Conservation (phyloP, 805 yeast genomes). For the Myxozyma neglecta region DNA sequence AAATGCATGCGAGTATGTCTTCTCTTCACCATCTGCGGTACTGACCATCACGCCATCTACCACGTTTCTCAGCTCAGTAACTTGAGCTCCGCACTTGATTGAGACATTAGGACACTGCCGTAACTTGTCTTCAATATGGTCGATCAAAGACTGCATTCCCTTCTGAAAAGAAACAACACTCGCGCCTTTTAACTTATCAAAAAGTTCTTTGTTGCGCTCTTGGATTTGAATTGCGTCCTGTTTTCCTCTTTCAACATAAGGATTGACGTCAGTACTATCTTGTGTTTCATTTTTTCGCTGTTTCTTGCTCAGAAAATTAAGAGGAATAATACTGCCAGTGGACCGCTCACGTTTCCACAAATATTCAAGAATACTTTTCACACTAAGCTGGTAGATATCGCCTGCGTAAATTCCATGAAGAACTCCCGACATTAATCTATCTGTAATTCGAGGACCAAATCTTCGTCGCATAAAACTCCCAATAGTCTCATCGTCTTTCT, state of each 20-base stretch:
- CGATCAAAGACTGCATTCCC: slow-evolving; percentile 21
- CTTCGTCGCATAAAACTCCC: slow-evolving; percentile 66
- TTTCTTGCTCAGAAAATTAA: slow-evolving; percentile 4
- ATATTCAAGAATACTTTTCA: slow-evolving; percentile 16
- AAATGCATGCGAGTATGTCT: slow-evolving; percentile 38
- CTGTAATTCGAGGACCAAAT: slow-evolving; percentile 56
- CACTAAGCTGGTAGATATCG: slow-evolving; percentile 68
- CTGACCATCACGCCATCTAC: slow-evolving; percentile 16
- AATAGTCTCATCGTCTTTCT: slow-evolving; percentile 64
- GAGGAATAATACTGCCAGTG: slow-evolving; percentile 11
- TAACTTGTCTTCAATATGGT: background rate
- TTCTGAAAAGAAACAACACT: slow-evolving; percentile 18
- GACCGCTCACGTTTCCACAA: slow-evolving; percentile 20
- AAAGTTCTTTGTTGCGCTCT: slow-evolving; percentile 35
- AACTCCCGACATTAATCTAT: slow-evolving; percentile 73
- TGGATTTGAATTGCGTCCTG: slow-evolving; percentile 31
- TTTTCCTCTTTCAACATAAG: slow-evolving; percentile 1
- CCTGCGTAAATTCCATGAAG: slow-evolving; percentile 91
- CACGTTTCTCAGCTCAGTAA: slow-evolving; percentile 6
- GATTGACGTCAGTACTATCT: background rate
- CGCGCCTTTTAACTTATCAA: slow-evolving; percentile 9
- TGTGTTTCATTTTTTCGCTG: background rate
- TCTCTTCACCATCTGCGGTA: slow-evolving; percentile 7
- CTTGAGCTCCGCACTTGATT: slow-evolving; percentile 5
- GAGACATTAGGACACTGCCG: background rate